Conservation (phyloP, 192 early-diverging fungal species). For the Dispira simplex region DNA sequence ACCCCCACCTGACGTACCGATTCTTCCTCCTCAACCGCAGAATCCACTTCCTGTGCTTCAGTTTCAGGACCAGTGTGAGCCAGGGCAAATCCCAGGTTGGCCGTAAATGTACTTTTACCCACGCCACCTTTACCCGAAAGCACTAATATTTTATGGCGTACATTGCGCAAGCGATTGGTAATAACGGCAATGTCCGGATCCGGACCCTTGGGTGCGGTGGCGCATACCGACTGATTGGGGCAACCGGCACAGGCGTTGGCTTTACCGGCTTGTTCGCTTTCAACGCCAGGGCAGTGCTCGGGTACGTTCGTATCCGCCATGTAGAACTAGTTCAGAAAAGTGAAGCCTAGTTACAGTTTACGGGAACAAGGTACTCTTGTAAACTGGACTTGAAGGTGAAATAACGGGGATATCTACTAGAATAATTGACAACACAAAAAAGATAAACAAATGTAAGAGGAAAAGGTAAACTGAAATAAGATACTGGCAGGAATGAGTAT, state of each 20-base stretch:
- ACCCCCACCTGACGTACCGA: slow-evolving; percentile 46
- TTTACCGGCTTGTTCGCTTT: slow-evolving; percentile 52
- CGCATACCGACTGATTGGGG: slow-evolving; percentile 63
- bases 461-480: not conserved
- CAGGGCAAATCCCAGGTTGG: slow-evolving; percentile 75
- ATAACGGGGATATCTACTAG: slow-evolving; percentile 9
- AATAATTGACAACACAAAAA: not conserved
- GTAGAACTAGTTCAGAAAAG: not conserved
- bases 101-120: slow-evolving; percentile 85
- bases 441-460: not conserved
- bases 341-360: not conserved
- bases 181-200: slow-evolving; percentile 63
- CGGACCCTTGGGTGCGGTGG: slow-evolving; percentile 58
- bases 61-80: slow-evolving; percentile 18
- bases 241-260: slow-evolving; percentile 65
- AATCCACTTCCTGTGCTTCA: slow-evolving; percentile 20
- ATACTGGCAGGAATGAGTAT: too few species aligned
- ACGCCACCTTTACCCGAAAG: slow-evolving; percentile 98
- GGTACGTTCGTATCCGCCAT: not conserved
- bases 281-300: slow-evolving; percentile 35
- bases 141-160: slow-evolving; percentile 78
- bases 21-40: slow-evolving; percentile 12
- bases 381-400: not conserved
- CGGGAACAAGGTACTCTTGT: not conserved
- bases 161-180: slow-evolving; percentile 35